Evolutionary conservation across 1,139 yeast genomes (phyloP), one percentile per base, ranked within the genome.

Genomic region (Yamadazyma aaseri): DNA sequence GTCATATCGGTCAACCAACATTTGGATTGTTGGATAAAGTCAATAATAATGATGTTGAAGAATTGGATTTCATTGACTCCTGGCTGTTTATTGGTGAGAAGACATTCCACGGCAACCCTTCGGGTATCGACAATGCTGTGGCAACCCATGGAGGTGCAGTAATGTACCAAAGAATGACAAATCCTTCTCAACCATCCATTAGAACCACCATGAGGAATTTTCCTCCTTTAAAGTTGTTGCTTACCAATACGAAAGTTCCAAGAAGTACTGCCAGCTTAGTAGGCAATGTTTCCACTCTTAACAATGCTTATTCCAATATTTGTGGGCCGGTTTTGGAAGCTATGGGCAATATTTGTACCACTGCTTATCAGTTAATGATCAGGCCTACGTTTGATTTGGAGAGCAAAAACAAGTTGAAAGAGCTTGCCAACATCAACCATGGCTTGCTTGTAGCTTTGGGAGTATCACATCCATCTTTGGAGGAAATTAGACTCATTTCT

Each of bases 71-170:
- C 46, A 80, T 92, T 41, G 92, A 92, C 49, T 60, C 70, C 6
- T 90, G 97, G 96, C 82, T 97, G 1, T 82, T 84, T 44, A 71
- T 90, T 65, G 97, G 97, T 25, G 99, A 92, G 58, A 84, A 84
- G 52, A 87, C 97, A 56, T 86, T 89, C 51, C 97, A 92, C 55
- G 98, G 98, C 1, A 90, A 86, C 47, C 99, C 99, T 8, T 83
- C 95, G 14, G 99, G 99, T 11, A 89, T 94, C 36, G 99, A 92
- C 56, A 92, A 92, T 53, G 90, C 97, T 0, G 97, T 92, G 33
- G 95, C 98, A 3, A 84, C 96, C 0, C 81, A 81, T 47, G 99
- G 99, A 17, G 97, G 97, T 29, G 97, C 97, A 0, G 96, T 92
- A 1, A 71, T 84, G 77, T 92, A 81, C 62, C 92, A 84, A 58